Evolutionary conservation across 257 asterid genomes (phyloP), one percentile per base, ranked within the genome.

Genomic region (Primulina huaijiensis): DNA sequence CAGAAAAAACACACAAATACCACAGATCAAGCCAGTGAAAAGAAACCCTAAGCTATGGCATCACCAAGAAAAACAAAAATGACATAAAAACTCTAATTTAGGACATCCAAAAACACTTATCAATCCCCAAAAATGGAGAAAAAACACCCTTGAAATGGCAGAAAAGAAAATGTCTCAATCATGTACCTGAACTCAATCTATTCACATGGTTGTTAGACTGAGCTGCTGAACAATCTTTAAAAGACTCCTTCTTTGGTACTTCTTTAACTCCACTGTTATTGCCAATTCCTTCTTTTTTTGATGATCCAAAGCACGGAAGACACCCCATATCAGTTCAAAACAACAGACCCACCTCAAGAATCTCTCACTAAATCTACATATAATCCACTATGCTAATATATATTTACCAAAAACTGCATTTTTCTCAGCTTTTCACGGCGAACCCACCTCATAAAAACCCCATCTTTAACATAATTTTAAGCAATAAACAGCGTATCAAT

Each of bases 261-360:
- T 84, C 85, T 70, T 85, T 90, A 64, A 82, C 95, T 38, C 82
- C 88, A 75, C 82, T 82, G 11, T 71, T 83, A 76, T 53, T 52
- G 14, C 53, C 67, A 43, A 64, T 78, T 60, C 74, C 88, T 74
- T 72, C 84, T 74, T 83, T 81, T 56, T 80, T 72, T 73, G 95
- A 86, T 81, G 97, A 89, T 86, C 87, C 88, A 81, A 87, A 84
- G 81, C 97, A 92, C 35, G 95, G 89, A 64, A 89, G 83, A 83
- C 96, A 89, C 81, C 94, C 98, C 96, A 85, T 84, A 67, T 80
- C 84, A 78, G 70, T 78, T 71, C 70, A 65, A 77, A 73, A 73
- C 74, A 78, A 62, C 9, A 58, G 74, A 77, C 46, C 46, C 46
- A 38, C 46, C 46, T 38, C 46, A 9, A 38, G 14, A 38, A 38